Conservation (phyloP, 202 grass and related monocot genomes). For the Digitaria exilis region DNA sequence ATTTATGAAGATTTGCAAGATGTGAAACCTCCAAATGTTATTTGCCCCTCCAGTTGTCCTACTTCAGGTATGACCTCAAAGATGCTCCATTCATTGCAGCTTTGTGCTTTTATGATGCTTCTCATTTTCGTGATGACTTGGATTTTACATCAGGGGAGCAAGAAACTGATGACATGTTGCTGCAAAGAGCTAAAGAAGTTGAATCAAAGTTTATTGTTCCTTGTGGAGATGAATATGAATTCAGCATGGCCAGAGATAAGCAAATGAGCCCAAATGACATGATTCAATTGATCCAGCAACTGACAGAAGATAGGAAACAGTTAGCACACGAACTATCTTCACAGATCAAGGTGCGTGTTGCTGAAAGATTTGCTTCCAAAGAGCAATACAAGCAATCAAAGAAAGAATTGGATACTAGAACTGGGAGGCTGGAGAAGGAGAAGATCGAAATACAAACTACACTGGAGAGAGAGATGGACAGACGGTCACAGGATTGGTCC, state of each 20-base stretch:
- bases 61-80: constrained; percentile 33
- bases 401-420: constrained; percentile 50
- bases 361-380: constrained; percentile 61
- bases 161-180: constrained; percentile 58
- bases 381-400: constrained; percentile 60
- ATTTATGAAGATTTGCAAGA: constrained; percentile 63
- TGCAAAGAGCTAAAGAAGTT: constrained; percentile 61
- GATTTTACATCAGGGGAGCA: constrained; percentile 33
- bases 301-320: constrained; percentile 65
- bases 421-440: constrained; percentile 69
- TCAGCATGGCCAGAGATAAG: constrained; percentile 39
- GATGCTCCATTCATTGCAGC: neutral
- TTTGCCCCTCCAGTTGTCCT: neutral
- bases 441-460: constrained; percentile 56
- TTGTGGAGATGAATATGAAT: constrained; percentile 49
- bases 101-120: neutral
- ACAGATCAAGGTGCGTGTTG: constrained; percentile 72
- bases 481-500: constrained; percentile 68
- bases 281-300: constrained; percentile 56
- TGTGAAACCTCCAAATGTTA: constrained; percentile 37
- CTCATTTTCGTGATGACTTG: constrained; percentile 28
- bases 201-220: constrained; percentile 50
- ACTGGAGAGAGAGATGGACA: constrained; percentile 77
- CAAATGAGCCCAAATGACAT: constrained; percentile 45
- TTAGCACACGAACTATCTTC: constrained; percentile 62